Evolutionary conservation across 2,329 filamentous ascomycete genomes (phyloP).

Genomic region (Magnaporthiopsis poae): DNA sequence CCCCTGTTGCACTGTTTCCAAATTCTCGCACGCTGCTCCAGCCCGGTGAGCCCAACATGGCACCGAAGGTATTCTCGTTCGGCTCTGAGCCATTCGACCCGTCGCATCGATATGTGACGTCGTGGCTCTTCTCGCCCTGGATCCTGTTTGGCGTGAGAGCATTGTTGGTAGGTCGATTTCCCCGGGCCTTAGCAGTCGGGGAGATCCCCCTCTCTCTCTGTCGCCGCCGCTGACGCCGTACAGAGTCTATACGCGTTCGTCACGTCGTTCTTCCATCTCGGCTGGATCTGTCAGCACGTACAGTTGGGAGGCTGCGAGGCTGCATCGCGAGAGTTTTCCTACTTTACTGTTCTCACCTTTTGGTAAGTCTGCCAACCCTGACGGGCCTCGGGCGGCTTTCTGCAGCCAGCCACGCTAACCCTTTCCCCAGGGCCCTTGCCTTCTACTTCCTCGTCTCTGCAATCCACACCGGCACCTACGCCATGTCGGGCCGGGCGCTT

Average conservation of each 20-base stretch:
- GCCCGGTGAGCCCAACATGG: not conserved
- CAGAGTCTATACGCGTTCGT: slow-evolving; percentile 59
- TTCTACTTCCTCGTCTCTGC: slow-evolving; percentile 67
- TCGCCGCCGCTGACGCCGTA: not conserved
- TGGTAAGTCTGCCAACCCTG: slow-evolving; percentile 34
- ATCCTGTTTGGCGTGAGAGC: slow-evolving; percentile 49
- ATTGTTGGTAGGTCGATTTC: slow-evolving; percentile 34
- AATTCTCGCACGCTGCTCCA: not conserved
- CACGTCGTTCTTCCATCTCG: slow-evolving; percentile 60
- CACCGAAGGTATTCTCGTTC: slow-evolving; percentile 26
- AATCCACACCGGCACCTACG: slow-evolving; percentile 61
- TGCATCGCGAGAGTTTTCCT: slow-evolving; percentile 57
- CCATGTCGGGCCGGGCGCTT: slow-evolving; percentile 40
- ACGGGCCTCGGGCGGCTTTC: too few species aligned
- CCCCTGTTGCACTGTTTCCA: not conserved
- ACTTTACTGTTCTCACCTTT: slow-evolving; percentile 73
- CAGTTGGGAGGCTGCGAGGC: slow-evolving; percentile 30
- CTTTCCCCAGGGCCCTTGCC: slow-evolving; percentile 41
- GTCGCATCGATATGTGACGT: slow-evolving; percentile 63
- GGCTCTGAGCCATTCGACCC: slow-evolving; percentile 39
- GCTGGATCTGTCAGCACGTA: slow-evolving; percentile 49
- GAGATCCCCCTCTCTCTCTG: not conserved
- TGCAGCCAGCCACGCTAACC: not conserved
- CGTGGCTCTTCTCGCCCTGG: slow-evolving; percentile 65
- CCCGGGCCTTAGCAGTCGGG: not conserved